Conservation (phyloP, 257 asterid genomes). For the Solanum pinnatisectum region DNA sequence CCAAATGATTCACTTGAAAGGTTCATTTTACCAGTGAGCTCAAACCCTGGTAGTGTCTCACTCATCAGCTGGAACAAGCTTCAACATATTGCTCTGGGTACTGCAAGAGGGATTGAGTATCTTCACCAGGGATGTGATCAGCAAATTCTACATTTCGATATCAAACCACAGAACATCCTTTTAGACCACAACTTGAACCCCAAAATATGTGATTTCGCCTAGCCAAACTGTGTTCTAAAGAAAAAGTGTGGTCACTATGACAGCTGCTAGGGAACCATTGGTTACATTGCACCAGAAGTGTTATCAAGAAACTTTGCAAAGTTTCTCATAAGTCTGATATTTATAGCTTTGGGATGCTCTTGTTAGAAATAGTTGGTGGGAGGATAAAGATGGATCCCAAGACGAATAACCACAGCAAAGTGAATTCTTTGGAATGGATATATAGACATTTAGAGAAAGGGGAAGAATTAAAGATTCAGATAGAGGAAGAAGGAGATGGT, state of each 20-base stretch:
- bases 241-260: not conserved
- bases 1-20: not conserved
- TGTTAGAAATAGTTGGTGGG: not conserved
- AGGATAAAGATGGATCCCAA: not conserved
- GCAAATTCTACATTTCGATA: not conserved
- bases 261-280: not conserved
- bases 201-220: not conserved
- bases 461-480: not conserved
- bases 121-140: slow-evolving; percentile 1
- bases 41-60: not conserved
- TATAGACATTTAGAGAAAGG: not conserved
- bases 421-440: not conserved
- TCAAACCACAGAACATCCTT: not conserved
- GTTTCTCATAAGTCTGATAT: not conserved
- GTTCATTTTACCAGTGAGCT: not conserved
- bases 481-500: not conserved
- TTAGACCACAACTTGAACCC: not conserved
- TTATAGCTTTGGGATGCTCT: not conserved
- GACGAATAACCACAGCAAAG: not conserved
- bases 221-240: not conserved
- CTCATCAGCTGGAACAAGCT: not conserved
- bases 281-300: not conserved
- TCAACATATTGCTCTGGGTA: not conserved
- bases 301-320: not conserved
- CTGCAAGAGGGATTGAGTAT: not conserved